A percentile compares a stretch with the other conserved stretches of the same genome.
phyloP scores from a whole-genome alignment of 1,284 basidiomycete species.

The Stygiomarasmius scandens region DNA sequence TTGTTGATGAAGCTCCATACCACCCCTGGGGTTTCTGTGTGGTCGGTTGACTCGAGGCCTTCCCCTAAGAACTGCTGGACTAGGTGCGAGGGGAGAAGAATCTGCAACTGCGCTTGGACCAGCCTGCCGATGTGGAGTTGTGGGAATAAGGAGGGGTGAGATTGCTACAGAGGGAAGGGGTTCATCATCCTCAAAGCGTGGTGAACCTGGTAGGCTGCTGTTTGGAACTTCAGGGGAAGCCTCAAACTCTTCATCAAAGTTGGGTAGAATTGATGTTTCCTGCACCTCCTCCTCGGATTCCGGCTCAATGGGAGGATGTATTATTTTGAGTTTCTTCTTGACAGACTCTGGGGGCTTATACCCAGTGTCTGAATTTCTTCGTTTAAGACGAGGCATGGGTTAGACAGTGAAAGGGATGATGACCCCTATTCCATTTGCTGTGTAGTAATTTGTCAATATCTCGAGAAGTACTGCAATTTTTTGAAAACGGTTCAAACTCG shows the following conservation, averaged over 20 bases:
- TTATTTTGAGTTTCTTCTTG: not conserved
- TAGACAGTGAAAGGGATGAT: too few relatives aligned
- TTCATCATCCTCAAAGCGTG: constrained; percentile 2
- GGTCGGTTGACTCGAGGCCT: not conserved
- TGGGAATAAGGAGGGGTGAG: not conserved
- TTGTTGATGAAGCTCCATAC: not conserved
- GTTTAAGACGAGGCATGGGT: not conserved
- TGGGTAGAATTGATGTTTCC: not conserved
- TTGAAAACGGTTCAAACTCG: too few relatives aligned
- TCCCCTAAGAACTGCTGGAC: not conserved
- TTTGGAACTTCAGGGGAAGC: not conserved
- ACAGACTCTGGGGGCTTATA: constrained; percentile 4
- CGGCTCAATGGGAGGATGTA: not conserved
- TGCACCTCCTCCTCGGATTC: too few relatives aligned
- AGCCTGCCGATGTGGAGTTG: not conserved
- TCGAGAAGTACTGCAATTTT: too few relatives aligned
- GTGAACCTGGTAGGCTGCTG: constrained; percentile 2
- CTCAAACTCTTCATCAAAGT: not conserved
- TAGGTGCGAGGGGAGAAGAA: not conserved
- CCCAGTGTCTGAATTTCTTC: not conserved
- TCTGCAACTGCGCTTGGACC: not conserved
- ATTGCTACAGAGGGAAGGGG: not conserved
- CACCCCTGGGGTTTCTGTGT: not conserved
- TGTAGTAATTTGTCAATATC: too few relatives aligned
- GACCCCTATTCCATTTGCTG: too few relatives aligned